These are phyloP conservation scores for Fragaria ananassa DNA, from an alignment of 306 rosid species.

Conservation along the genomic window DNA sequence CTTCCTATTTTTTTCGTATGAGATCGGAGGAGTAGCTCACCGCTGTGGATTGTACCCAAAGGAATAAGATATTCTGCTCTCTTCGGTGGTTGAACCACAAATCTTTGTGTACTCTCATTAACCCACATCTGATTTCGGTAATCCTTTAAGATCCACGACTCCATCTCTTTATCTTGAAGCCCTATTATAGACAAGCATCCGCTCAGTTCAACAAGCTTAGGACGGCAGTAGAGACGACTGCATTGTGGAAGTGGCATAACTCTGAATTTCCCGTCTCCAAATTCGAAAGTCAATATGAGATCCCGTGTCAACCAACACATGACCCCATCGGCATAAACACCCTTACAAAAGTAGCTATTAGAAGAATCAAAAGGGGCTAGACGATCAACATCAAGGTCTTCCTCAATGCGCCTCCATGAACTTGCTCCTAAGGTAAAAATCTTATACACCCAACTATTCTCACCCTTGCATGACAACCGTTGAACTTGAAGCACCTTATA, in stretches of 20 bases:
- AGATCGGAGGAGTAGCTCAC: too few relatives aligned
- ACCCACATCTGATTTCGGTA: background rate
- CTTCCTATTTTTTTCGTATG: too few relatives aligned
- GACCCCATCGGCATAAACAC: background rate
- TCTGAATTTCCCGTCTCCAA: too few relatives aligned
- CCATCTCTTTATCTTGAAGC: background rate
- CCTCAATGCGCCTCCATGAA: background rate
- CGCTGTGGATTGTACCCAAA: too few relatives aligned
- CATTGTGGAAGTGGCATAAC: background rate
- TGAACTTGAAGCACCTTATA: background rate
- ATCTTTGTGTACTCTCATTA: background rate
- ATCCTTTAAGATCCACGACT: background rate
- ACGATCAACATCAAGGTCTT: too few relatives aligned
- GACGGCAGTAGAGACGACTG: background rate
- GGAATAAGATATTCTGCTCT: too few relatives aligned
- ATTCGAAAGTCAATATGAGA: too few relatives aligned
- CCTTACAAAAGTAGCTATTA: background rate
- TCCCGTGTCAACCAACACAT: background rate
- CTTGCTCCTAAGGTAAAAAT: background rate
- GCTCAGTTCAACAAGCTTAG: background rate
- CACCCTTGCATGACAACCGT: too few relatives aligned
- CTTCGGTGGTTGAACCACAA: too few relatives aligned
- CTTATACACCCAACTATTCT: background rate
- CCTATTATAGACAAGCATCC: background rate
- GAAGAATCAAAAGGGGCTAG: too few relatives aligned